Base-by-base conservation (phyloP, 345 rosid genomes). In the Ceriops decandra region DNA sequence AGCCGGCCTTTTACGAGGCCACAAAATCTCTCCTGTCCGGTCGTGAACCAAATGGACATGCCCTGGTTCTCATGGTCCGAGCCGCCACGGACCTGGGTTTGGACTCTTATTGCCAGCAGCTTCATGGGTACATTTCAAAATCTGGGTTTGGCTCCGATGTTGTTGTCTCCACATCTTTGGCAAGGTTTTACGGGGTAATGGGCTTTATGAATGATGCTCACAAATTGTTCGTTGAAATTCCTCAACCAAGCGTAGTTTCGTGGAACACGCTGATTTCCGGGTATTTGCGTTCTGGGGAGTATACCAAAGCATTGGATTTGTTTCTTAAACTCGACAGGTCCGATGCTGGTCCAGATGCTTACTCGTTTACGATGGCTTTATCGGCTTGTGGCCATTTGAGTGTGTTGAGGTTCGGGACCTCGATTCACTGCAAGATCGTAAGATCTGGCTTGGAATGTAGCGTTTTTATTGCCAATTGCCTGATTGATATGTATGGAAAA, bases 401-500 rank as follows among this genome's bases (percentile, higher is more conserved):
- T 28, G 47, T 76, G 73, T 63, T 71, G 67, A 73, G 6, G 13
- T 62, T 88, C 0, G 91, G 91, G 70, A 56, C 66, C 57, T 79
- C 82, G 17, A 68, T 92, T 68, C 95, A 92, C 76, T 83, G 89
- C 36, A 80, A 79, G 80, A 65, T 85, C 72, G 69, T 88, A 69
- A 86, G 87, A 72, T 74, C 52, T 69, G 90, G 96, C 28, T 1
- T 82, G 68, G 86, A 68, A 59, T 74, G 66, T 60, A 78, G 81
- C 1, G 62, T 74, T 66, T 67, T 88, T 49, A 80, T 86, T 54
- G 87, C 77, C 38, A 90, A 92, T 74, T 92, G 95, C 77, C 80
- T 92, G 80, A 82, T 92, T 35, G 93, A 88, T 70, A 83, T 86
- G 89, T 90, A 92, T n/a, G 96, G 95, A 7, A 92, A 87, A 82